Conservation (phyloP, 129 eudicot genomes). For the Centaurea solstitialis region DNA sequence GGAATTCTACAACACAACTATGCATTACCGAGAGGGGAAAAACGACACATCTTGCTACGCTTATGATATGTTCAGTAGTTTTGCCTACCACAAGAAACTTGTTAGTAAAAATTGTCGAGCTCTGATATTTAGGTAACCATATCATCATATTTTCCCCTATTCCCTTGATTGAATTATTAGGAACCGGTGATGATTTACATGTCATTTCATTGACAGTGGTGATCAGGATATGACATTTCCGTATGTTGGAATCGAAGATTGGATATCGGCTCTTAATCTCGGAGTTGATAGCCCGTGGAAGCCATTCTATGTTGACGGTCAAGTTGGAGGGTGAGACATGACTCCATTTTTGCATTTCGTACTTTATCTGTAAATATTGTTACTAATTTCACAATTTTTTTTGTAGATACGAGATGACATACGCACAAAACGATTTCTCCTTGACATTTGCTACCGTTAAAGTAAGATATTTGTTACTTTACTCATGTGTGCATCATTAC, state of each 20-base stretch:
- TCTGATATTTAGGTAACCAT: slow-evolving; percentile 30
- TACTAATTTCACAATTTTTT: not conserved
- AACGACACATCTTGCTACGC: slow-evolving; percentile 35
- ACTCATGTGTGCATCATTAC: not conserved
- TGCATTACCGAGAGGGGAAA: slow-evolving; percentile 25
- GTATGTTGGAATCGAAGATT: slow-evolving; percentile 28
- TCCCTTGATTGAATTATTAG: not conserved
- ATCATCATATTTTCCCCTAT: not conserved
- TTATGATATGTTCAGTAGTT: slow-evolving; percentile 30
- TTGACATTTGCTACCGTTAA: slow-evolving; percentile 36
- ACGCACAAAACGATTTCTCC: slow-evolving; percentile 21
- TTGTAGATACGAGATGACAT: slow-evolving; percentile 31
- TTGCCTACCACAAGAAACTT: slow-evolving; percentile 32
- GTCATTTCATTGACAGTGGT: slow-evolving; percentile 11
- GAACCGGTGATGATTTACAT: not conserved
- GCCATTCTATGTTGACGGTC: slow-evolving; percentile 23
- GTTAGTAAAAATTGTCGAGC: slow-evolving; percentile 32
- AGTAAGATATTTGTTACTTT: slow-evolving; percentile 13
- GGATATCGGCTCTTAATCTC: slow-evolving; percentile 26
- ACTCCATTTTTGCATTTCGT: not conserved
- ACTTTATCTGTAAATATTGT: not conserved
- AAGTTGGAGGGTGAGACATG: slow-evolving; percentile 29
- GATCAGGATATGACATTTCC: slow-evolving; percentile 39
- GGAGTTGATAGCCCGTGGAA: slow-evolving; percentile 12
- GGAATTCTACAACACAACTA: slow-evolving; percentile 29